Percentiles rank a stretch among this genome's conserved stretches.
phyloP scores from a whole-genome alignment of 1,284 basidiomycete species.

The Sphagnurus paluster region DNA sequence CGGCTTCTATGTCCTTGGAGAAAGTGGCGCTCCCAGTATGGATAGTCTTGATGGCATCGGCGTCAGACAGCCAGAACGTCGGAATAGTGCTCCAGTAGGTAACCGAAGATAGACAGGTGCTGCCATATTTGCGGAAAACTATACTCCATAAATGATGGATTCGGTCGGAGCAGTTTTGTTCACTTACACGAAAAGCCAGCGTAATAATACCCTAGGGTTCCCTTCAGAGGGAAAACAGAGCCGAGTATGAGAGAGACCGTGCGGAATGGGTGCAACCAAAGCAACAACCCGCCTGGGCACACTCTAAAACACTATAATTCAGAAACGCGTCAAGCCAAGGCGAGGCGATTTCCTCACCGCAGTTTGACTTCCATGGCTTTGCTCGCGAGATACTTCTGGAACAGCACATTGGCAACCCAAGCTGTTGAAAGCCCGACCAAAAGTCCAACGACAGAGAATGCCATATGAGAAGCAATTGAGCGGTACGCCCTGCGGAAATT shows the following conservation, averaged over 20 bases:
- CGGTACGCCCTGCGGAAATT: no score
- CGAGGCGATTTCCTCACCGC: conserved; percentile 6
- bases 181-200: conserved; percentile 35
- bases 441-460: conserved; percentile 9
- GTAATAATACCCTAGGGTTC: conserved; percentile 31
- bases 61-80: conserved; percentile 41
- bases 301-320: conserved; percentile 9
- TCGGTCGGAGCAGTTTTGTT: background rate
- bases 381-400: conserved; percentile 17
- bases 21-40: conserved; percentile 32
- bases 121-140: conserved; percentile 37
- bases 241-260: conserved; percentile 24
- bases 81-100: conserved; percentile 25
- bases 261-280: conserved; percentile 35
- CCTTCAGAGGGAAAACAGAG: conserved; percentile 31
- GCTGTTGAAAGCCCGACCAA: conserved; percentile 13
- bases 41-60: conserved; percentile 38
- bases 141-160: background rate
- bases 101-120: conserved; percentile 37
- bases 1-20: conserved; percentile 34
- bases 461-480: conserved; percentile 9
- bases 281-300: conserved; percentile 23
- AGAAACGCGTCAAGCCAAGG: background rate
- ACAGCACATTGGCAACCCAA: conserved; percentile 11
- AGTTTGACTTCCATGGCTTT: conserved; percentile 7